phyloP scores from a whole-genome alignment of 2,329 filamentous ascomycete genomes.

The Tolypocladium ophioglossoides region DNA sequence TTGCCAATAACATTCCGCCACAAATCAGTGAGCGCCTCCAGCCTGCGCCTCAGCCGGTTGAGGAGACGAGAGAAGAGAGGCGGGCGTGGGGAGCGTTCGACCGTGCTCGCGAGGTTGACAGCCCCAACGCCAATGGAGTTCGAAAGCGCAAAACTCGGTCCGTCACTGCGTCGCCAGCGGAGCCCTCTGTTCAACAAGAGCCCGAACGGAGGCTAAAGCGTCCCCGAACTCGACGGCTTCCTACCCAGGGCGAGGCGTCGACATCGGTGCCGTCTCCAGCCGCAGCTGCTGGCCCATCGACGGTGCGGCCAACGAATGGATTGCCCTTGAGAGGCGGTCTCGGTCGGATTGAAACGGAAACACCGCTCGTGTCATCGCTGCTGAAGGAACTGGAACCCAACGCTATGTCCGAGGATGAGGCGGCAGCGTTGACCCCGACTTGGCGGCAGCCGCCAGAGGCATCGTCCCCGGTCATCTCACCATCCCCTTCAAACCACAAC shows the following conservation, averaged over 20 bases:
- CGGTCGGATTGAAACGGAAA: constrained; percentile 33
- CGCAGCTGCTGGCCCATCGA: constrained; percentile 17
- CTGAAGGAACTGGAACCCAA: constrained; percentile 76
- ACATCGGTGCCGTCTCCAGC: constrained; percentile 26
- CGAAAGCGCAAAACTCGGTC: constrained; percentile 70
- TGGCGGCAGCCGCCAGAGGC: constrained; percentile 23
- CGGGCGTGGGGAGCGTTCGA: constrained; percentile 88
- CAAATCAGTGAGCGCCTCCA: constrained; percentile 53
- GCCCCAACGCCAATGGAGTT: constrained; percentile 32
- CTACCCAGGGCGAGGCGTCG: constrained; percentile 34
- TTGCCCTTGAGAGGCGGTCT: constrained; percentile 12
- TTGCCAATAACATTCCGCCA: constrained; percentile 49
- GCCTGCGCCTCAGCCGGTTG: constrained; percentile 40
- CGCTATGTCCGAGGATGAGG: constrained; percentile 47
- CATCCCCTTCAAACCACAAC: constrained; percentile 51
- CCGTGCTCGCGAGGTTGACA: constrained; percentile 62
- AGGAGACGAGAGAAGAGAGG: constrained; percentile 70
- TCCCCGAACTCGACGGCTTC: constrained; percentile 64
- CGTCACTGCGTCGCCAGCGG: constrained; percentile 57
- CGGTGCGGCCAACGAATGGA: constrained; percentile 9
- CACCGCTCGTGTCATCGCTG: constrained; percentile 78
- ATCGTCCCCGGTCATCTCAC: constrained; percentile 56
- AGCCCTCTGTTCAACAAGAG: constrained; percentile 46
- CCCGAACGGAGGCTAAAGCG: constrained; percentile 80
- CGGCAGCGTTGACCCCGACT: constrained; percentile 11